Conservation (phyloP, 2,329 filamentous ascomycete genomes). For the Penicillium griseofulvum region DNA sequence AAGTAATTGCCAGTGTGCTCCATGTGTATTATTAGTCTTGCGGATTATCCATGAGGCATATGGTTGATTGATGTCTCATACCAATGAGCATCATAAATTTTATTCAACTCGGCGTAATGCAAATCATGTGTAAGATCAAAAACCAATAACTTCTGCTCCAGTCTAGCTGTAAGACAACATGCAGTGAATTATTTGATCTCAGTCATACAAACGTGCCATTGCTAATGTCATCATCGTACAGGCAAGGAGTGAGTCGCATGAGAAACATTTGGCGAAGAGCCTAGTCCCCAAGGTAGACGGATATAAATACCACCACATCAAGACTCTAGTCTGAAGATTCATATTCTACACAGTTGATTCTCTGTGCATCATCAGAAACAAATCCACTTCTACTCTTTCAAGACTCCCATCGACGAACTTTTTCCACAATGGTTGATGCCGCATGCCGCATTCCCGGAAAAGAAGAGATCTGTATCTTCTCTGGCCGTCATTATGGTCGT, state of each 20-base stretch:
- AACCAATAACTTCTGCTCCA: neutral
- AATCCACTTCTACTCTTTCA: neutral
- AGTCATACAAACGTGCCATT: neutral
- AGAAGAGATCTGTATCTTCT: neutral
- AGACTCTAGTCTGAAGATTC: neutral
- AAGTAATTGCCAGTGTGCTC: neutral
- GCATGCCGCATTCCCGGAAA: neutral
- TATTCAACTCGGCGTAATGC: neutral
- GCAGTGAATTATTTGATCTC: neutral
- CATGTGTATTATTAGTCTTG: neutral
- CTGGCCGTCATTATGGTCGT: constrained; percentile 1
- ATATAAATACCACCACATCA: neutral
- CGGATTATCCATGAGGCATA: neutral
- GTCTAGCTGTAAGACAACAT: neutral
- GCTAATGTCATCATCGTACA: neutral
- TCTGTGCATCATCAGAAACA: neutral
- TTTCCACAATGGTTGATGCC: constrained; percentile 1
- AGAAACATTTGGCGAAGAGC: no score
- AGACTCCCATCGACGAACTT: neutral
- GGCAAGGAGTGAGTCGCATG: neutral
- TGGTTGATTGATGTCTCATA: neutral
- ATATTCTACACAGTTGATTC: neutral
- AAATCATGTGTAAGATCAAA: neutral
- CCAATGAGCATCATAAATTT: neutral
- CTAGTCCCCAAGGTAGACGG: neutral